Base-by-base conservation (phyloP, 257 asterid species). In the Solanum microdontum region DNA sequence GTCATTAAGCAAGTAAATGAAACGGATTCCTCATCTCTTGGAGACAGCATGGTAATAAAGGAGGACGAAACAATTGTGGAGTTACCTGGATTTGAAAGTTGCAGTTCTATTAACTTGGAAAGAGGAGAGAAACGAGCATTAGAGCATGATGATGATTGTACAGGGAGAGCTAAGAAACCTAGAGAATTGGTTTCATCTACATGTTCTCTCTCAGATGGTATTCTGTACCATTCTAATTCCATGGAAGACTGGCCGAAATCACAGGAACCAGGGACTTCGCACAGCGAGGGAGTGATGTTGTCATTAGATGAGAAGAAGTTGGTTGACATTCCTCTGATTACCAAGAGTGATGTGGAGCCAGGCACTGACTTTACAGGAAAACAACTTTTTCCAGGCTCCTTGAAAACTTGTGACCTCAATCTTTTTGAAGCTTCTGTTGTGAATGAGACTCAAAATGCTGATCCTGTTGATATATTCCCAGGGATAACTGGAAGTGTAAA, bases 391-490 rank as follows among this genome's bases (percentile, higher is more conserved):
- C 94, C 96, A 0, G 91, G 93, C 84, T 94, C 98, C 89, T 96
- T 94, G 68, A 96, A 94, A 90, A 94, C 96, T 26, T 97, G 94
- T 8, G 98, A 97, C 90, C 94, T 96, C 89, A 96, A 97, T 91
- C 98, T 93, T 75, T 88, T 88, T 88, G 98, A 94, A 90, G 90
- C 91, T 74, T 91, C 91, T 90, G 98, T 95, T 86, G 89, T 87
- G 58, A 88, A 88, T 39, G 96, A 93, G 89, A 92, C 87, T 89
- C 94, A 90, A 73, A 91, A 85, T 28, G 88, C 91, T 84, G 90
- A 89, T 84, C 90, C 94, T 12, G 76, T 89, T 91, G 88, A 89
- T 37, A 83, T 87, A 58, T 92, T 94, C 84, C 91, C 96, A 36
- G 88, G 93, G 66, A 70, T 85, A 72, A 21, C 89, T n/a, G 93